Evolutionary conservation across 1,284 basidiomycete genomes (phyloP), one percentile per base, ranked within the genome.

Genomic region (Naganishia albida): DNA sequence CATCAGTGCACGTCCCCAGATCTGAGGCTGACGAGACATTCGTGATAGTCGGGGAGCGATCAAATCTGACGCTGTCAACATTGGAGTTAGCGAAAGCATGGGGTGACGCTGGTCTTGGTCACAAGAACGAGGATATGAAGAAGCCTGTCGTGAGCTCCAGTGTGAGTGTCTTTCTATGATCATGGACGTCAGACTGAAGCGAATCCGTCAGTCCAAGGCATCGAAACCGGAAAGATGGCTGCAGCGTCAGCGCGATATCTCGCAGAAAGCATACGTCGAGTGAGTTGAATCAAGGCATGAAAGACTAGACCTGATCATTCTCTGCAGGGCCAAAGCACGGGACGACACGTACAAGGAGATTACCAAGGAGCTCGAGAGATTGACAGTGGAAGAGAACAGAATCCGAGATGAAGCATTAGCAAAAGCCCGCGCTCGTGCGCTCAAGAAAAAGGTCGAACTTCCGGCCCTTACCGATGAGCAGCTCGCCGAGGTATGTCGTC

Each of bases 391-490:
- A 39, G 57, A 60, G 8, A 49, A 48, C 30, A 49, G 26, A 42
- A 20, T 60, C n/a, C 57, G 57, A 2, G 57, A 60, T 12, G 57
- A 60, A 60, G 57, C 57, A 8, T 40, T 60, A n/a, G 57, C 57
- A 16, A 39, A 60, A 23, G 57, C 57, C 25, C 57, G 57, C 16
- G 57, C 57, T 42, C 57, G 57, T 40, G 57, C 46, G 20, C 57
- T 50, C 28, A 50, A 48, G 18, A 60, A 60, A 23, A 34, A 34
- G 34, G 49, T 60, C 16, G 57, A 60, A 60, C 30, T 63, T 38
- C 60, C 60, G 40, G 51, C n/a, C 13, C 60, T 63, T 15, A 52
- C 49, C 26, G 13, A 48, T 2, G 60, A 63, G 40, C 60, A 63
- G 43, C 34, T 52, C 23, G 25, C 49, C 15, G 60, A 63, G 60